These are phyloP conservation scores for Penicillium mononematosum DNA, from an alignment of 495 filamentous ascomycete genomes.

Conservation along the genomic window DNA sequence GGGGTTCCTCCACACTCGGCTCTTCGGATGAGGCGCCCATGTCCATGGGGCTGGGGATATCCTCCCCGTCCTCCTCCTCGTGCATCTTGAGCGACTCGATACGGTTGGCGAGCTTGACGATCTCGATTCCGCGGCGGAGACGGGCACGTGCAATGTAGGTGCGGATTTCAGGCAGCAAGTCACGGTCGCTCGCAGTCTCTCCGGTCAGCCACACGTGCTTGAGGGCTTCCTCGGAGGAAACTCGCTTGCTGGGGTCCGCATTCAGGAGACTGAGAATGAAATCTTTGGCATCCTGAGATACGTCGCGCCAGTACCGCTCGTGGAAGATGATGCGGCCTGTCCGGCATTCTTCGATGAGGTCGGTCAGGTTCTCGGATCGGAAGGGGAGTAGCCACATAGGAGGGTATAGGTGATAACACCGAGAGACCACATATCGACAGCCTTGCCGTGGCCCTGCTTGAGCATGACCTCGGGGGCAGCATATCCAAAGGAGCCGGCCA, in stretches of 20 bases:
- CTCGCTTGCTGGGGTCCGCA: constrained; percentile 71
- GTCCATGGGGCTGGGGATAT: constrained; percentile 59
- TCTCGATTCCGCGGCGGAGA: constrained; percentile 89
- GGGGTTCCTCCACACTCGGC: neutral
- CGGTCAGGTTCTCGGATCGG: constrained; percentile 87
- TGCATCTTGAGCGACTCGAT: constrained; percentile 97
- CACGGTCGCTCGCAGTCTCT: constrained; percentile 85
- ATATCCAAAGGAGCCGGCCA: constrained; percentile 98
- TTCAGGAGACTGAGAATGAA: constrained; percentile 86
- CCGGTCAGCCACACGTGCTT: constrained; percentile 89
- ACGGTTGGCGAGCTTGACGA: constrained; percentile 94
- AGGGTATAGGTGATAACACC: constrained; percentile 99
- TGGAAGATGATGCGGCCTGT: constrained; percentile 92
- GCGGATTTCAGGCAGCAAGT: constrained; percentile 95
- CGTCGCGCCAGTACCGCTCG: constrained; percentile 97
- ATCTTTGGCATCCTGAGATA: constrained; percentile 91
- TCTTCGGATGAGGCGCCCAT: constrained; percentile 35
- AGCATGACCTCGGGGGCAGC: constrained; percentile 98
- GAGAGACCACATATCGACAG: constrained; percentile 99
- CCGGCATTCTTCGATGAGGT: constrained; percentile 94
- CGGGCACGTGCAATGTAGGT: constrained; percentile 90
- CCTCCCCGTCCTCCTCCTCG: constrained; percentile 83
- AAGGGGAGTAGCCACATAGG: constrained; percentile 98
- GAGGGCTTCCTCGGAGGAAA: constrained; percentile 79
- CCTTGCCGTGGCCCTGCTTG: constrained; percentile 94